Conservation (phyloP, 164 flowering plant species). For the Nymphaea colorata region DNA sequence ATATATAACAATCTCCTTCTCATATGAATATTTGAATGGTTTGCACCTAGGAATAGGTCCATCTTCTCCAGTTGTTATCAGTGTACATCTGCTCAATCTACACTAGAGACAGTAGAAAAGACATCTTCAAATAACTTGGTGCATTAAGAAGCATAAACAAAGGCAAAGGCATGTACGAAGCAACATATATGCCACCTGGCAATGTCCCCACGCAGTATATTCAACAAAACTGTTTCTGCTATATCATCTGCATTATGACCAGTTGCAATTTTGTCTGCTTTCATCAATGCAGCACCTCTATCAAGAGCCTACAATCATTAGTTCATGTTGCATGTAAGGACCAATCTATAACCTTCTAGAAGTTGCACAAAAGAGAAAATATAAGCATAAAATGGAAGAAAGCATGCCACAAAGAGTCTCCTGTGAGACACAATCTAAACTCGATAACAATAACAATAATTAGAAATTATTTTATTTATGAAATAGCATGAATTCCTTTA, state of each 20-base stretch:
- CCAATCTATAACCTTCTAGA: not conserved
- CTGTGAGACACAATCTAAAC: too few relatives aligned
- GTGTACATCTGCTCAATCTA: constrained; percentile 92
- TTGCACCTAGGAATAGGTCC: constrained; percentile 99
- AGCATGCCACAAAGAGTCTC: too few relatives aligned
- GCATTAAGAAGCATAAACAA: not conserved
- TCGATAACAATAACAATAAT: too few relatives aligned
- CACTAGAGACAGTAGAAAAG: constrained; percentile 6
- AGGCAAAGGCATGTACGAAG: not conserved
- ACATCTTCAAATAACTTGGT: not conserved
- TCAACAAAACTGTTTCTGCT: constrained; percentile 91
- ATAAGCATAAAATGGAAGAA: too few relatives aligned
- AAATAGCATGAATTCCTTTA: too few relatives aligned
- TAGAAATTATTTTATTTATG: too few relatives aligned
- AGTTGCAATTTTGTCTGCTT: constrained; percentile 85
- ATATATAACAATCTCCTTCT: constrained; percentile 99
- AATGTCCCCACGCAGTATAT: constrained; percentile 94
- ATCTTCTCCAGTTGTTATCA: constrained; percentile 89
- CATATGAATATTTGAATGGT: constrained; percentile 95
- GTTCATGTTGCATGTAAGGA: not conserved
- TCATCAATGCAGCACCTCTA: constrained; percentile 92
- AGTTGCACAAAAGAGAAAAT: too few relatives aligned
- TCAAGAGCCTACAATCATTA: constrained; percentile 71
- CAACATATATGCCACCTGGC: constrained; percentile 49
- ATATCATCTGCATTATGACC: constrained; percentile 99